Base-by-base conservation (phyloP, 805 yeast species). In the Kluyveromyces lactis region DNA sequence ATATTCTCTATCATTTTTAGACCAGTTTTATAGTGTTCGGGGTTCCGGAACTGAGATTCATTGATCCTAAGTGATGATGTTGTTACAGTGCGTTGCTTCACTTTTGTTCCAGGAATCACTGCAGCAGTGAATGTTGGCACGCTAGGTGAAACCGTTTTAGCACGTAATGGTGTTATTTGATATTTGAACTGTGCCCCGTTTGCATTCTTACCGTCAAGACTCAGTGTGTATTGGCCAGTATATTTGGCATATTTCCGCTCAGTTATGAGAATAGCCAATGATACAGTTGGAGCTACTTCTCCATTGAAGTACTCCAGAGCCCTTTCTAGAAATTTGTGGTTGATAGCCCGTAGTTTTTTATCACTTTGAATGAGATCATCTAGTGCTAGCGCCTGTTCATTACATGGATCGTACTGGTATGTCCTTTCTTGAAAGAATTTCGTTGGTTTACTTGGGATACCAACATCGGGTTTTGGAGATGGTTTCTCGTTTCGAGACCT, bases 261-360 rank as follows among this genome's bases (percentile, higher is more conserved):
- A 16, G 61, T 42, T 6, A 66, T 48, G 16, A 58, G 42, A 1
- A 57, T 42, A 7, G 71, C 68, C 10, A 66, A 42, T 2, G 55
- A 48, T 7, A 72, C 40, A 0, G 72, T 72, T 36, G 55, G 62
- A 15, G 47, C 46, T 1, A 67, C 44, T 41, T 73, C 65, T 3
- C 77, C 78, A n/a, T 62, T 44, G 48, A 65, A 73, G 47, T 68
- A 72, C 12, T 42, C 52, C 4, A 75, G 36, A 10, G 69, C 66
- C 11, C 58, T 49, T 16, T 54, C 44, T 27, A 69, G 60, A 42
- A 77, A 76, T 1, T 46, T 45, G 39, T 62, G 62, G 44, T 63
- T 63, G 10, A 76, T 48, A 1, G 49, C 45, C 11, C 53, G 55
- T 10, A 76, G 53, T 5, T 45, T 45, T 0, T 53, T 45, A 47